A percentile compares a stretch with the other conserved stretches of the same genome.
These are phyloP conservation scores for Chimonanthus praecox DNA, from an alignment of 164 flowering plant genomes.

Conservation along the genomic window DNA sequence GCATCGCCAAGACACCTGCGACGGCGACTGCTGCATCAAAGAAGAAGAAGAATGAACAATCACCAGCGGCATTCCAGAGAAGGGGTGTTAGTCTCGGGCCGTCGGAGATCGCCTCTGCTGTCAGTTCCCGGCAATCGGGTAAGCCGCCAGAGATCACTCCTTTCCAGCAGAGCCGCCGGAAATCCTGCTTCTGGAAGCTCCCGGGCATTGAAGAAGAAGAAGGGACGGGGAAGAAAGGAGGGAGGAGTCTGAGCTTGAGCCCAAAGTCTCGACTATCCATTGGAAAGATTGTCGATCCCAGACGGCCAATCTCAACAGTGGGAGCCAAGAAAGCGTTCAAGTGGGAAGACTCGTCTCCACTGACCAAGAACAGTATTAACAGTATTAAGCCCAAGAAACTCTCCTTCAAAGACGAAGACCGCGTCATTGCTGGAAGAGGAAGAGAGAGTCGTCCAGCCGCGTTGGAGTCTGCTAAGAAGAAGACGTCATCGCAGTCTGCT, in stretches of 20 bases:
- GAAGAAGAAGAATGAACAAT: slow-evolving; percentile 27
- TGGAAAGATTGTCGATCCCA: slow-evolving; percentile 25
- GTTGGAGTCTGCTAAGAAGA: not conserved
- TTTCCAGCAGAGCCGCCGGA: slow-evolving; percentile 40
- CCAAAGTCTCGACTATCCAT: slow-evolving; percentile 37
- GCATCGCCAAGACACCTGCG: not conserved
- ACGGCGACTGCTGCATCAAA: not conserved
- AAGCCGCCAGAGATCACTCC: slow-evolving; percentile 38
- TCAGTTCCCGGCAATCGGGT: slow-evolving; percentile 21
- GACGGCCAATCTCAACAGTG: slow-evolving; percentile 42
- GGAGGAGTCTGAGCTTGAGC: slow-evolving; percentile 39
- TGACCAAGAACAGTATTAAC: too few relatives aligned
- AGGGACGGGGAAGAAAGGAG: slow-evolving; percentile 33
- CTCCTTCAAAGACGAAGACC: slow-evolving; percentile 34
- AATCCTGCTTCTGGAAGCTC: slow-evolving; percentile 62
- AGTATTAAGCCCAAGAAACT: slow-evolving; percentile 45
- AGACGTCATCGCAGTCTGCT: slow-evolving; percentile 2
- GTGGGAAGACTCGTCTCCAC: slow-evolving; percentile 50
- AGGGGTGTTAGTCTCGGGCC: slow-evolving; percentile 44
- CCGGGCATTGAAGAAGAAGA: slow-evolving; percentile 49
- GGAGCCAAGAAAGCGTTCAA: slow-evolving; percentile 41
- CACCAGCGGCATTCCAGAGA: slow-evolving; percentile 15
- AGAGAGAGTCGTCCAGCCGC: slow-evolving; percentile 8
- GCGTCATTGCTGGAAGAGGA: slow-evolving; percentile 25
- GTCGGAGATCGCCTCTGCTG: slow-evolving; percentile 32